Percentiles rank a stretch among this genome's conserved stretches.
phyloP scores from a whole-genome alignment of 345 rosid genomes.

The Cardiospermum halicacabum region DNA sequence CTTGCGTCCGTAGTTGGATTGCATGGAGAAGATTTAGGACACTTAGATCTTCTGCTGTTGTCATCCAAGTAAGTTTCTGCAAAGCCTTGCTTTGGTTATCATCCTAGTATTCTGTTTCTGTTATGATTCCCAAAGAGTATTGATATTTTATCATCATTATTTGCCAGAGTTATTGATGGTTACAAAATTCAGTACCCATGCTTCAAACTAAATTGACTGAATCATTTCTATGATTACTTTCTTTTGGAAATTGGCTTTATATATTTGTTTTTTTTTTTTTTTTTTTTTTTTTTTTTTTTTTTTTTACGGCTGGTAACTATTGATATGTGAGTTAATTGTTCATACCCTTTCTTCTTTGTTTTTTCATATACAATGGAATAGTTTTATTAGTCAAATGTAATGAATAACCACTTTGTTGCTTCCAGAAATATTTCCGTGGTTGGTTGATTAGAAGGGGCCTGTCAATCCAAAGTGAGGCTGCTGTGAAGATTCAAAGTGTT shows the following conservation, averaged over 20 bases:
- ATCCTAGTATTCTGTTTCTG: background rate
- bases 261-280: background rate
- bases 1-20: constrained; percentile 60
- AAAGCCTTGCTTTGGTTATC: background rate
- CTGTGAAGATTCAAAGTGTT: constrained; percentile 50
- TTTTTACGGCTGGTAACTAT: background rate
- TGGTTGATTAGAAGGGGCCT: constrained; percentile 54
- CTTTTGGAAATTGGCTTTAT: background rate
- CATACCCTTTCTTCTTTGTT: background rate
- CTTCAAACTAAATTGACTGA: background rate
- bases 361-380: background rate
- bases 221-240: background rate
- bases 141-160: background rate
- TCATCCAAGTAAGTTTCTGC: constrained; percentile 59
- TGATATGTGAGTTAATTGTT: background rate
- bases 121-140: background rate
- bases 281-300: no score
- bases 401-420: constrained; percentile 6
- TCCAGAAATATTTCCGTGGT: constrained; percentile 57
- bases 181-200: background rate
- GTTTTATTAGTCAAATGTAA: background rate
- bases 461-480: constrained; percentile 41
- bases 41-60: constrained; percentile 23
- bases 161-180: background rate
- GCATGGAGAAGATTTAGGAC: constrained; percentile 28